Evolutionary conservation across 1,284 basidiomycete genomes (phyloP).

Genomic region (Ustilago shanxiensis): DNA sequence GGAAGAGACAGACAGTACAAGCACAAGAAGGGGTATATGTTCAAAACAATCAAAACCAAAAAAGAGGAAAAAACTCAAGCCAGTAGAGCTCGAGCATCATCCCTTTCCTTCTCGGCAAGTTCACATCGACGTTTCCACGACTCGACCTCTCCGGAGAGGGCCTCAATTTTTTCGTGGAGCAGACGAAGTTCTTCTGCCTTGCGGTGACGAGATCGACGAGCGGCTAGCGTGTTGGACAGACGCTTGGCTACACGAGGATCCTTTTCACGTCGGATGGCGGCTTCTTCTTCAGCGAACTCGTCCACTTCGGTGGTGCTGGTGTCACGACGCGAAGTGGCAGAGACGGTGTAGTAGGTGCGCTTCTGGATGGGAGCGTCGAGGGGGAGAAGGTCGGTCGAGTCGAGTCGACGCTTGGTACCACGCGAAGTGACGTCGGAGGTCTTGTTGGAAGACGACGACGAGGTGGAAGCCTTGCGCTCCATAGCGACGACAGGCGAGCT

Average conservation of each 20-base stretch:
- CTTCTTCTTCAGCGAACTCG: slow-evolving; percentile 49
- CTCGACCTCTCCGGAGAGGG: slow-evolving; percentile 56
- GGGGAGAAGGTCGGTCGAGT: slow-evolving; percentile 63
- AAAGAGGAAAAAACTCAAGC: background rate
- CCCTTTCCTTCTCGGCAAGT: slow-evolving; percentile 62
- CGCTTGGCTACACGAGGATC: slow-evolving; percentile 67
- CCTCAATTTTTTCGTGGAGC: slow-evolving; percentile 64
- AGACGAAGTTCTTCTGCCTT: slow-evolving; percentile 66
- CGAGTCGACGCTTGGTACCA: slow-evolving; percentile 62
- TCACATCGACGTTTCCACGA: slow-evolving; percentile 67
- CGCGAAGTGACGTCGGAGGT: slow-evolving; percentile 22
- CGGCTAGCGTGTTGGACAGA: slow-evolving; percentile 68
- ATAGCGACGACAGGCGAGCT: slow-evolving; percentile 25
- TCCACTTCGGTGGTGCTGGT: slow-evolving; percentile 35
- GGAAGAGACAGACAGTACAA: slow-evolving; percentile 6
- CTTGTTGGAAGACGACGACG: slow-evolving; percentile 34
- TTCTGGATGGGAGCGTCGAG: slow-evolving; percentile 68
- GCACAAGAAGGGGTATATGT: slow-evolving; percentile 25
- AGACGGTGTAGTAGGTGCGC: slow-evolving; percentile 64
- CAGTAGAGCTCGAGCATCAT: slow-evolving; percentile 38
- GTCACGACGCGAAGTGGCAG: slow-evolving; percentile 65
- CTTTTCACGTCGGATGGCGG: slow-evolving; percentile 54
- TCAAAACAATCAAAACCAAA: background rate
- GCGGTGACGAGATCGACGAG: slow-evolving; percentile 65
- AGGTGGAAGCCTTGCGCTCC: slow-evolving; percentile 34